These are phyloP conservation scores for Clavispora carvajalis DNA, from an alignment of 805 yeast species.

Conservation along the genomic window DNA sequence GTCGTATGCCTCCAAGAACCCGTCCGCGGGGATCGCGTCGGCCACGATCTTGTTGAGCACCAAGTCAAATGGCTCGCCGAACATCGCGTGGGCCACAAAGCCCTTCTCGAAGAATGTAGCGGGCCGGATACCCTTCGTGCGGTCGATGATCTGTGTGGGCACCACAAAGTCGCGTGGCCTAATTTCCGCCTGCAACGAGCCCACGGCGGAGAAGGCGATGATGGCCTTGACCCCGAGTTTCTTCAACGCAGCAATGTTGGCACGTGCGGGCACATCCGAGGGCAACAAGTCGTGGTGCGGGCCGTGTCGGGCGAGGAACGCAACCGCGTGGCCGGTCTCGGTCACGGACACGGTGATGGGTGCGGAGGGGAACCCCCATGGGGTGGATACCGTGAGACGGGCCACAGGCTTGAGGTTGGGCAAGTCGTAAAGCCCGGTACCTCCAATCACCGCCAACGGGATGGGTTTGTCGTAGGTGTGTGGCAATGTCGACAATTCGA, in stretches of 20 bases:
- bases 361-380: constrained; percentile 96
- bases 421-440: constrained; percentile 93
- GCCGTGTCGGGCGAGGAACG: constrained; percentile 95
- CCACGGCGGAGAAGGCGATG: constrained; percentile 93
- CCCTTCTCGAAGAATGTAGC: constrained; percentile 89
- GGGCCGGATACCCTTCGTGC: constrained; percentile 92
- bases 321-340: constrained; percentile 71
- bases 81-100: constrained; percentile 94
- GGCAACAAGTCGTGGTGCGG: constrained; percentile 85
- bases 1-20: constrained; percentile 51
- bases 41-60: constrained; percentile 62
- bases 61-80: constrained; percentile 93
- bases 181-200: constrained; percentile 84
- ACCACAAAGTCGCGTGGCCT: constrained; percentile 94
- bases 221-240: constrained; percentile 80
- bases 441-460: constrained; percentile 87
- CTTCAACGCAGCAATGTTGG: constrained; percentile 95
- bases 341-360: constrained; percentile 90
- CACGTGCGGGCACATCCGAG: constrained; percentile 84
- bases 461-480: constrained; percentile 60
- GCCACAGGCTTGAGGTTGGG: constrained; percentile 84
- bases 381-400: constrained; percentile 74
- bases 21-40: constrained; percentile 38
- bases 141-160: constrained; percentile 92
- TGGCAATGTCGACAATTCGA: constrained; percentile 35